Evolutionary conservation across 495 filamentous ascomycete species (phyloP), one percentile per base, ranked within the genome.

Genomic region (Hypoxylon trugodes): DNA sequence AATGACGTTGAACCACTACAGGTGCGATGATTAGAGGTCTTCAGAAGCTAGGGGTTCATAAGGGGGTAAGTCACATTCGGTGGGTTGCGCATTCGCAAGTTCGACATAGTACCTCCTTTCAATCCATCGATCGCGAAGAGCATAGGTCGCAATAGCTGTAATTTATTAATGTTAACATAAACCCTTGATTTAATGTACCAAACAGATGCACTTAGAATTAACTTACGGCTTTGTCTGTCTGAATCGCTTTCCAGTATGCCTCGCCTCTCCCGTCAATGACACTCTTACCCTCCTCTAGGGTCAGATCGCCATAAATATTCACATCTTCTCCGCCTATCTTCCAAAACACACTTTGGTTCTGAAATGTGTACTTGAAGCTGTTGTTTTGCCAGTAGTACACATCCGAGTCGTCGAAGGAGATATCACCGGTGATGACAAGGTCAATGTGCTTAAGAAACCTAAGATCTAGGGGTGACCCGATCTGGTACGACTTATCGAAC

Each of bases 241-340:
- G 83, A 46, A 85, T 85, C 8, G 81, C 71, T 68, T 90, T 87
- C 70, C 90, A 90, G 86, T 87, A 90, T 10, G 86, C 80, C 70
- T 91, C 87, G 1, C 88, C 87, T 15, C 30, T 66, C 10, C 68
- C 72, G 46, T 74, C 65, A 4, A 75, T 65, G 12, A 69, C 56
- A 38, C 65, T 68, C 40, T 58, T 57, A 0, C 61, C 73, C 30
- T 61, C 63, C 24, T 52, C 57, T 9, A 66, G 13, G 3, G 21
- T 52, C 1, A 66, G 26, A 15, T 62, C 68, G 32, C 70, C 70
- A 13, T 73, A 73, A 25, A 73, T 66, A 28, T 73, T 69, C 4
- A 73, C 61, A 43, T 71, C 70, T 32, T 53, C 64, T 32, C 76
- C 74, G 13, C 76, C 76, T 8, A 72, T 21, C 19, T 68, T 69